phyloP scores from a whole-genome alignment of 2,329 filamentous ascomycete species.

The Alternaria sp. region DNA sequence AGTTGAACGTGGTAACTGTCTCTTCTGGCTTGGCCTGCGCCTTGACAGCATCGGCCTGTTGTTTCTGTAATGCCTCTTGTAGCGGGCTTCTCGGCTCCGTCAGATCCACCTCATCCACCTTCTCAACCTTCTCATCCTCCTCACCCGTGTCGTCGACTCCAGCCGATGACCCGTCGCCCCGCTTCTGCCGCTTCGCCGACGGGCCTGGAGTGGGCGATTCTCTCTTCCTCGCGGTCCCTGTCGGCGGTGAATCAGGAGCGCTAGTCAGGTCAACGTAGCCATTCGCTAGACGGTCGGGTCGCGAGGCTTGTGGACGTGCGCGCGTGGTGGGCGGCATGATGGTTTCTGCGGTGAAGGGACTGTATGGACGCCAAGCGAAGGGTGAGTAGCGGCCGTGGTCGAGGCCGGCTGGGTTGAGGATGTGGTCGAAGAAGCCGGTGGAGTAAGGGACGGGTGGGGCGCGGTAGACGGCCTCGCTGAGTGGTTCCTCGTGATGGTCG shows the following conservation, averaged over 20 bases:
- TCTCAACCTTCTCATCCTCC: slow-evolving; percentile 25
- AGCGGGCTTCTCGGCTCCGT: slow-evolving; percentile 53
- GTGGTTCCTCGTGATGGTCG: background rate
- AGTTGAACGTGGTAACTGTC: slow-evolving; percentile 54
- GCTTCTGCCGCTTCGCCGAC: slow-evolving; percentile 43
- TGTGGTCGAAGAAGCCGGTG: slow-evolving; percentile 39
- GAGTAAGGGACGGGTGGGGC: slow-evolving; percentile 26
- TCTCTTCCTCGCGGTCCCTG: slow-evolving; percentile 25
- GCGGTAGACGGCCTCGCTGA: slow-evolving; percentile 21
- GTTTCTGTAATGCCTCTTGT: slow-evolving; percentile 59
- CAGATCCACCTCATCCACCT: slow-evolving; percentile 61
- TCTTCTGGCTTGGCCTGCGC: slow-evolving; percentile 53
- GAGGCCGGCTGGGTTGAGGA: slow-evolving; percentile 38
- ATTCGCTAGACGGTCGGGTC: slow-evolving; percentile 40
- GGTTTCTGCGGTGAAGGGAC: slow-evolving; percentile 1
- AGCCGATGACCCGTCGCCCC: slow-evolving; percentile 24
- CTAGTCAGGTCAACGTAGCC: slow-evolving; percentile 50
- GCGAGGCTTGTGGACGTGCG: slow-evolving; percentile 17
- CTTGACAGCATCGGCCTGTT: slow-evolving; percentile 61
- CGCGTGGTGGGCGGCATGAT: slow-evolving; percentile 28
- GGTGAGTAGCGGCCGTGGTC: slow-evolving; percentile 25
- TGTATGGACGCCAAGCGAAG: slow-evolving; percentile 17
- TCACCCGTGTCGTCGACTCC: slow-evolving; percentile 1
- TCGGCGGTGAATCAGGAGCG: slow-evolving; percentile 32
- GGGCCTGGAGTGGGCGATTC: slow-evolving; percentile 37